phyloP scores from a whole-genome alignment of 139 green algal species.

The Zygnema cylindricum region DNA sequence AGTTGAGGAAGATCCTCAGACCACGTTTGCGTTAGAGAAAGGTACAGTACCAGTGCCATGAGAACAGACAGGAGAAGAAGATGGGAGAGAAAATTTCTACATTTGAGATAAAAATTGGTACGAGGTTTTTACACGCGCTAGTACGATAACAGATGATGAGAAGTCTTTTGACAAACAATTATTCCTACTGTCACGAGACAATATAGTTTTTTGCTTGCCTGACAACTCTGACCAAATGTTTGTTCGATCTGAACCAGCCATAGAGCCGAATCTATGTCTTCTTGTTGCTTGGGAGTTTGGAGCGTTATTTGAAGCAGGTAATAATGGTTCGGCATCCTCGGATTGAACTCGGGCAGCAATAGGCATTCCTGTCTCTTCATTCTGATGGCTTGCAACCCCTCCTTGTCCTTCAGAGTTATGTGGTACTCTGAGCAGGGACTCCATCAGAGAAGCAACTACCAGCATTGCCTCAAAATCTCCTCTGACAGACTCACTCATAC shows the following conservation, averaged over 20 bases:
- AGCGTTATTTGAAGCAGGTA: not conserved
- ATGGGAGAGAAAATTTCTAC: too few species aligned
- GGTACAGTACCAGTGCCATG: too few species aligned
- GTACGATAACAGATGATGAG: too few species aligned
- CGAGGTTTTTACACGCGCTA: too few species aligned
- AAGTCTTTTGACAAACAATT: too few species aligned
- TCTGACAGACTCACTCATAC: not conserved
- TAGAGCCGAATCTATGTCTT: constrained; percentile 12
- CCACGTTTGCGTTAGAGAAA: too few species aligned
- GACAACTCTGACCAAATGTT: constrained; percentile 51
- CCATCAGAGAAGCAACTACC: constrained; percentile 54
- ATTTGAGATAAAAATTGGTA: too few species aligned
- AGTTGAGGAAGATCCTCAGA: too few species aligned
- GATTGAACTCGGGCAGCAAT: not conserved
- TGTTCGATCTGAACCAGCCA: constrained; percentile 38
- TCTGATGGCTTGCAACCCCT: not conserved
- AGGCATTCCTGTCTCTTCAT: not conserved
- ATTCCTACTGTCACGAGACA: too few species aligned
- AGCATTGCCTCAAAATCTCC: constrained; percentile 51
- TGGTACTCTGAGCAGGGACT: constrained; percentile 32
- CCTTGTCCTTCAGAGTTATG: constrained; percentile 12
- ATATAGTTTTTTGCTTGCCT: too few species aligned
- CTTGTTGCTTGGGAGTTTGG: not conserved
- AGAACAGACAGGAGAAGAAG: too few species aligned
- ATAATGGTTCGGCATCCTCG: not conserved